phyloP scores from a whole-genome alignment of 257 asterid species.

The Capsicum pubescens region DNA sequence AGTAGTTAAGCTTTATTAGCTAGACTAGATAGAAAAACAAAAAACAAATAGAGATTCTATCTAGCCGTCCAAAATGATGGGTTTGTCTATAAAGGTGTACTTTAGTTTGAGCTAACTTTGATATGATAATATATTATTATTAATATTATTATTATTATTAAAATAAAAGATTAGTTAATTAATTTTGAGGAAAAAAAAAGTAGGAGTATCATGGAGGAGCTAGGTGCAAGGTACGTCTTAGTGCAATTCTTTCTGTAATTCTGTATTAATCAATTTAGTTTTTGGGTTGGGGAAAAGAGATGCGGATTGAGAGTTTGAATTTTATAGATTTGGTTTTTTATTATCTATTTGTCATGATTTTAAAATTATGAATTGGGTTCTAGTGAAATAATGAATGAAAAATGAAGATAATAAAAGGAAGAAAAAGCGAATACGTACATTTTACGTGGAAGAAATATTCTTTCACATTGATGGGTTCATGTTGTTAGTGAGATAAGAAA shows the following conservation, averaged over 20 bases:
- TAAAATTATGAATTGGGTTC: no score
- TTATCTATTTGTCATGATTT: no score
- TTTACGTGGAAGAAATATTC: no score
- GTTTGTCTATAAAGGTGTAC: neutral
- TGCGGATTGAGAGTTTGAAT: no score
- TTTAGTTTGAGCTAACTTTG: neutral
- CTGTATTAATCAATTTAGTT: neutral
- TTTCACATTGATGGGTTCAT: no score
- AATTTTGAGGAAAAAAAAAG: neutral
- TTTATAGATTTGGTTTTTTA: no score
- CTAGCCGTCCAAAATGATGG: neutral
- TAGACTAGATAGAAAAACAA: neutral
- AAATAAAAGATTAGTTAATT: neutral
- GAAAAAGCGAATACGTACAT: no score
- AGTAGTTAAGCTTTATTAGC: neutral
- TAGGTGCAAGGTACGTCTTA: neutral
- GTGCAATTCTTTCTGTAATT: neutral
- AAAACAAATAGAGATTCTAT: neutral
- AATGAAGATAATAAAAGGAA: no score
- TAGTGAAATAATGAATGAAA: no score
- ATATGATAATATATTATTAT: neutral
- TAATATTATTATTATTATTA: neutral
- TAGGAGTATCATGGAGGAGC: neutral
- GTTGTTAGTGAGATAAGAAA: no score
- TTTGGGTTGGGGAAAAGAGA: neutral